Base-by-base conservation (phyloP, 768 basidiomycete species). In the Boletus edulis region DNA sequence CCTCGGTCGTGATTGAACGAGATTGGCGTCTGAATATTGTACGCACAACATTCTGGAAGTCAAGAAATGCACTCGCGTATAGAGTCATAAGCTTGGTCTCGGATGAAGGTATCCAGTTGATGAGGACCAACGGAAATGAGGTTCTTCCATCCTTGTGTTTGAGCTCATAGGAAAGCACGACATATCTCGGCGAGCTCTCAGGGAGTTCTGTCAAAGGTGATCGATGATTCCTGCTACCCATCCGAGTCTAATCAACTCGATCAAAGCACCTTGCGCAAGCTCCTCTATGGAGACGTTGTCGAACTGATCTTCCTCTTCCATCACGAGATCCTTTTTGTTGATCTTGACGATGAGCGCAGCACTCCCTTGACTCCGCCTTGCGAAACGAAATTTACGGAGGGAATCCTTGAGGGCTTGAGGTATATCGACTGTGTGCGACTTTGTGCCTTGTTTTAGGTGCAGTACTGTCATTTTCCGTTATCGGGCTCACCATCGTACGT, bases 271-370 rank as follows among this genome's bases (percentile, higher is more conserved):
- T 73, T 94, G 87, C n/a, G 83, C 89, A 37, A 98, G 83, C 15
- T 95, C 91, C 62, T 89, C 88, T 54, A 94, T 83, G 52, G 78
- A 79, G 56, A 91, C 86, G 56, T 83, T 73, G 64, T 88, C 85
- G 60, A 90, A 86, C 66, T 86, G 83, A 51, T 93, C 90, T 32
- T 85, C 88, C 63, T 91, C 86, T 67, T 89, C 87, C 87, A 97
- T 88, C 60, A 84, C 66, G 54, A 95, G 80, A 62, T 85, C 78
- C 39, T 77, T 71, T 77, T 91, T 94, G 79, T 94, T 87, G 73
- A 95, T 91, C 83, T 94, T 95, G 72, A 95, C 85, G 62, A 93
- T 75, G 51, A 95, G 76, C 15, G 91, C 93, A 24, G 91, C 86
- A 62, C 79, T 86, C 38, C 85, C 88, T 18, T 78, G 71, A 42